Conservation (phyloP, 1,139 yeast species). For the Yamadazyma spencermartinsiae region DNA sequence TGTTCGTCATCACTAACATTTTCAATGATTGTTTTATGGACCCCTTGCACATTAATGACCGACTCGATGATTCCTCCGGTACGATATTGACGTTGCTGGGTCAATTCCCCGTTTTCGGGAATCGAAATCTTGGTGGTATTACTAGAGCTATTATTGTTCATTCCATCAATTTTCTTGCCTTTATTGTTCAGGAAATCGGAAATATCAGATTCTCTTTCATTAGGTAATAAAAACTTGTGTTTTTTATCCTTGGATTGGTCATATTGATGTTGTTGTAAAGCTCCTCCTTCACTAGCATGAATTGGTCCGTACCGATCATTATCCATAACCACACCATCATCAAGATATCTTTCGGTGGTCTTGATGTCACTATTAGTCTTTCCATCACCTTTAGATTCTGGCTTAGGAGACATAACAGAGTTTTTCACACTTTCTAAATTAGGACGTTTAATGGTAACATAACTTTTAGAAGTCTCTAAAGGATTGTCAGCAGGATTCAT, state of each 20-base stretch:
- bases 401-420: conserved; percentile 19
- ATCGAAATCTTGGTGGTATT: conserved; percentile 10
- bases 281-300: conserved; percentile 53
- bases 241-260: conserved; percentile 2
- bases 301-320: conserved; percentile 37
- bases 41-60: conserved; percentile 82
- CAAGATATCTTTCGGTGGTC: conserved; percentile 2
- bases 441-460: conserved; percentile 68
- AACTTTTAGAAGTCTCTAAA: conserved; percentile 65
- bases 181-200: conserved; percentile 20
- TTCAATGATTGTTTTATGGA: conserved; percentile 82
- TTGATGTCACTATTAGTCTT: background rate
- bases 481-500: conserved; percentile 85
- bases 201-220: conserved; percentile 32
- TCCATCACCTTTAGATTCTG: conserved; percentile 17
- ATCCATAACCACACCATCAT: conserved; percentile 8
- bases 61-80: conserved; percentile 82
- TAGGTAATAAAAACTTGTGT: conserved; percentile 25
- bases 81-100: conserved; percentile 41
- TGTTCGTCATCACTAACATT: conserved; percentile 46
- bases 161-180: background rate
- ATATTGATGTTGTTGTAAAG: conserved; percentile 34
- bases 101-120: conserved; percentile 26
- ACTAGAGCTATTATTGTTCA: background rate
- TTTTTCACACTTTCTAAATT: conserved; percentile 24